phyloP scores from a whole-genome alignment of 2,329 filamentous ascomycete genomes.

The Claviceps sorghi region DNA sequence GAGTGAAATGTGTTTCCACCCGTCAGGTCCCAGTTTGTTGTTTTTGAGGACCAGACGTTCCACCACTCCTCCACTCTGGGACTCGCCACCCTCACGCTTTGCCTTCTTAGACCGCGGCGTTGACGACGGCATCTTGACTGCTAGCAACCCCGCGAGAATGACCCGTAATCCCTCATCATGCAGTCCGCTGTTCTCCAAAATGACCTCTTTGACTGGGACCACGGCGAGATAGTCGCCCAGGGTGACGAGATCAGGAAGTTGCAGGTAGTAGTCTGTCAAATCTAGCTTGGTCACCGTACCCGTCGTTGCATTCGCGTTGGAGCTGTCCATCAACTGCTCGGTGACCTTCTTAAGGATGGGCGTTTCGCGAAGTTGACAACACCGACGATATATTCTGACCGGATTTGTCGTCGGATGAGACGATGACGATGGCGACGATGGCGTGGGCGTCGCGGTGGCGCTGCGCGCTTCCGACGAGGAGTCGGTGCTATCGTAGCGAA shows the following conservation, averaged over 20 bases:
- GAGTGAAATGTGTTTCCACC: slow-evolving; percentile 80
- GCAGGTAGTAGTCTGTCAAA: slow-evolving; percentile 70
- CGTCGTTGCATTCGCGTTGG: slow-evolving; percentile 48
- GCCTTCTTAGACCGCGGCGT: slow-evolving; percentile 34
- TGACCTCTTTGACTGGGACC: slow-evolving; percentile 74
- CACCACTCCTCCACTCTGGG: slow-evolving; percentile 52
- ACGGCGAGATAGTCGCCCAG: slow-evolving; percentile 89
- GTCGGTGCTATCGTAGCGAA: slow-evolving; percentile 57
- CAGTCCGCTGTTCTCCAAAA: slow-evolving; percentile 76
- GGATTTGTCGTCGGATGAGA: slow-evolving; percentile 71
- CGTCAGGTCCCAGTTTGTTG: slow-evolving; percentile 75
- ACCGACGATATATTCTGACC: slow-evolving; percentile 80
- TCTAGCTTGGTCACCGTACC: slow-evolving; percentile 76
- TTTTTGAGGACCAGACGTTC: slow-evolving; percentile 82
- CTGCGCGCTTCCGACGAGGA: slow-evolving; percentile 26
- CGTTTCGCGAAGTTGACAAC: slow-evolving; percentile 85
- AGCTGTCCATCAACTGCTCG: slow-evolving; percentile 63
- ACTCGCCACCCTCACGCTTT: slow-evolving; percentile 24
- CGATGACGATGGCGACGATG: slow-evolving; percentile 9
- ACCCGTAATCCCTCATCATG: slow-evolving; percentile 78
- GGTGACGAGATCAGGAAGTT: slow-evolving; percentile 69
- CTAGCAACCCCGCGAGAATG: slow-evolving; percentile 71
- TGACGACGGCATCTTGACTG: slow-evolving; percentile 51
- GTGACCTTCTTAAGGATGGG: slow-evolving; percentile 84
- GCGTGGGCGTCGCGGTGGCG: slow-evolving; percentile 12